phyloP scores from a whole-genome alignment of 2,329 filamentous ascomycete species.

The Fusarium drepaniforme region DNA sequence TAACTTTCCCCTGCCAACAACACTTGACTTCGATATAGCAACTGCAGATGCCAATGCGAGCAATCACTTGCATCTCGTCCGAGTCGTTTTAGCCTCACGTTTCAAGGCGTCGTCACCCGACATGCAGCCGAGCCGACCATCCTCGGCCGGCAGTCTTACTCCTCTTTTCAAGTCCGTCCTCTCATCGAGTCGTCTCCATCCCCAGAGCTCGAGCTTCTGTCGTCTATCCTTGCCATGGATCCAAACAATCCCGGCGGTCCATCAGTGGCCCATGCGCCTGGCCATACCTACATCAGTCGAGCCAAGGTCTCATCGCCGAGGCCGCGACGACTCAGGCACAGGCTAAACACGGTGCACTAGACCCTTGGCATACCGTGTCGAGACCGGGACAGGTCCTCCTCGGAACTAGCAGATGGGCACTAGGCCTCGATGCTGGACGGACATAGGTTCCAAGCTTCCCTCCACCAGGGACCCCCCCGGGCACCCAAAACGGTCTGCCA shows the following conservation, averaged over 20 bases:
- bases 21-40: not conserved
- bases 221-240: not conserved
- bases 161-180: not conserved
- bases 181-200: not conserved
- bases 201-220: not conserved
- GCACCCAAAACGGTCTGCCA: conserved; percentile 12
- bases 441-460: not conserved
- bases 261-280: conserved; percentile 2
- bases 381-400: not conserved
- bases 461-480: not conserved
- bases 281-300: conserved; percentile 3
- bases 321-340: conserved; percentile 6
- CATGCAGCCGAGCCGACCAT: not conserved
- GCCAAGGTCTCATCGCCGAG: conserved; percentile 4
- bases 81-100: conserved; percentile 6
- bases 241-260: not conserved
- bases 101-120: conserved; percentile 2
- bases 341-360: conserved; percentile 7
- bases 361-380: conserved; percentile 7
- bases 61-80: conserved; percentile 10
- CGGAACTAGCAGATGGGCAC: not conserved
- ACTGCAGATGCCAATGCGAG: not conserved
- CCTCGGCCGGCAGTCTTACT: not conserved
- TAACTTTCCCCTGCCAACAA: not conserved
- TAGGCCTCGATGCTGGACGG: not conserved